These are phyloP conservation scores for Zygoascus sp. DNA, from an alignment of 1,139 yeast genomes.

Conservation along the genomic window DNA sequence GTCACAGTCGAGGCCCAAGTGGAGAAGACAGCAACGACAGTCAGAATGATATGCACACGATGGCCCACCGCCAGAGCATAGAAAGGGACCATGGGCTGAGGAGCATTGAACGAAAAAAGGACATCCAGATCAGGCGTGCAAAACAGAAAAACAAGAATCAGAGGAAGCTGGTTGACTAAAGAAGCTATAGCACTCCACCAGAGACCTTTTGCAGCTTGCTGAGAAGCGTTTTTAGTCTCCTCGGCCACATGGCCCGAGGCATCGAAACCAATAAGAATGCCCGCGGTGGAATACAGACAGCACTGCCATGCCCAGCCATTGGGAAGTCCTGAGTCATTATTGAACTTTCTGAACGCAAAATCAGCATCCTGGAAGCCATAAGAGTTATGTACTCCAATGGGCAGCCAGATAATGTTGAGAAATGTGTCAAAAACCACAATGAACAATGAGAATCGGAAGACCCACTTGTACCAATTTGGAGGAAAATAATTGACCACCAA, in stretches of 20 bases:
- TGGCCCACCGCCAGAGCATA: constrained; percentile 30
- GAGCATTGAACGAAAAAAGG: constrained; percentile 31
- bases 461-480: constrained; percentile 23
- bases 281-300: constrained; percentile 27
- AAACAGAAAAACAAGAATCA: constrained; percentile 50
- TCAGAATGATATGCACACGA: constrained; percentile 26
- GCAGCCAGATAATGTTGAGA: constrained; percentile 29
- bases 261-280: constrained; percentile 46
- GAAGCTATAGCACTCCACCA: constrained; percentile 51
- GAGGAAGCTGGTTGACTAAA: constrained; percentile 47
- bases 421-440: constrained; percentile 26
- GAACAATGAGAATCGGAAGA: constrained; percentile 23
- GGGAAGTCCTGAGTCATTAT: constrained; percentile 56
- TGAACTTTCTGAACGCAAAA: constrained; percentile 58
- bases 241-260: constrained; percentile 65
- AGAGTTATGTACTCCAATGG: constrained; percentile 27
- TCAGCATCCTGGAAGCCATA: constrained; percentile 44
- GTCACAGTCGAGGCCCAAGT: constrained; percentile 23
- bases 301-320: constrained; percentile 29
- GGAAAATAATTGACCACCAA: constrained; percentile 26
- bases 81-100: constrained; percentile 28
- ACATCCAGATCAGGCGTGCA: constrained; percentile 40
- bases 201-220: constrained; percentile 57
- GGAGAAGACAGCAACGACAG: constrained; percentile 23
- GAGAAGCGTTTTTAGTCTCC: constrained; percentile 55